phyloP scores from a whole-genome alignment of 2,329 filamentous ascomycete genomes.

The Lachnellula cervina region DNA sequence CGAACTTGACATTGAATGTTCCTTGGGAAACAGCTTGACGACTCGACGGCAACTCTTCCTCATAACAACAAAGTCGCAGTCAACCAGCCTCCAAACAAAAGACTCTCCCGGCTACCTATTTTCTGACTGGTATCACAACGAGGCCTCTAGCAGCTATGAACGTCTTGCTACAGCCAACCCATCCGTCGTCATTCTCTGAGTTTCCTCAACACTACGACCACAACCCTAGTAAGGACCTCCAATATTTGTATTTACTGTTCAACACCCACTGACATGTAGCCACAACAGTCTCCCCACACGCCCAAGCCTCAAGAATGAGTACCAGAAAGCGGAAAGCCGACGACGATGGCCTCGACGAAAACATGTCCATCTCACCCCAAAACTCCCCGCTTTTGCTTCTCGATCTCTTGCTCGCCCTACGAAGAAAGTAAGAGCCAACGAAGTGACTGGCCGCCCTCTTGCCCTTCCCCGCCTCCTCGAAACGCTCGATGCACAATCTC shows the following conservation, averaged over 20 bases:
- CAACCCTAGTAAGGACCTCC: constrained; percentile 24
- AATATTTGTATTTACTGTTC: neutral
- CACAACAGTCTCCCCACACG: constrained; percentile 42
- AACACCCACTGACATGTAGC: constrained; percentile 13
- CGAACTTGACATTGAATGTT: neutral
- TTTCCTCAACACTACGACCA: constrained; percentile 51
- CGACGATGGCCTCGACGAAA: constrained; percentile 68
- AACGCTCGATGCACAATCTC: constrained; percentile 79
- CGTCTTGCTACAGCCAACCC: constrained; percentile 52
- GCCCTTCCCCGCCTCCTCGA: constrained; percentile 78
- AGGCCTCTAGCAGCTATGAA: constrained; percentile 47
- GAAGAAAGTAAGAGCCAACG: constrained; percentile 60
- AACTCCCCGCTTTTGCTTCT: constrained; percentile 69
- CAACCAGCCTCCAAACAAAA: neutral
- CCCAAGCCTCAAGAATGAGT: constrained; percentile 41
- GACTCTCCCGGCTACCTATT: neutral
- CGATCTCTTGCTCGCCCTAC: constrained; percentile 62
- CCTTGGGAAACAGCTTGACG: neutral
- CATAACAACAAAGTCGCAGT: neutral
- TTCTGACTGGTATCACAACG: neutral
- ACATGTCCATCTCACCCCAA: constrained; percentile 86
- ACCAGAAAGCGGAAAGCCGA: constrained; percentile 81
- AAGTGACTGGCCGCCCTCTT: constrained; percentile 62
- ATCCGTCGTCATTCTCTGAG: constrained; percentile 55
- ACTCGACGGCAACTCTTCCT: neutral